Conservation (phyloP, 2,329 filamentous ascomycete genomes). For the Fusarium sp. region DNA sequence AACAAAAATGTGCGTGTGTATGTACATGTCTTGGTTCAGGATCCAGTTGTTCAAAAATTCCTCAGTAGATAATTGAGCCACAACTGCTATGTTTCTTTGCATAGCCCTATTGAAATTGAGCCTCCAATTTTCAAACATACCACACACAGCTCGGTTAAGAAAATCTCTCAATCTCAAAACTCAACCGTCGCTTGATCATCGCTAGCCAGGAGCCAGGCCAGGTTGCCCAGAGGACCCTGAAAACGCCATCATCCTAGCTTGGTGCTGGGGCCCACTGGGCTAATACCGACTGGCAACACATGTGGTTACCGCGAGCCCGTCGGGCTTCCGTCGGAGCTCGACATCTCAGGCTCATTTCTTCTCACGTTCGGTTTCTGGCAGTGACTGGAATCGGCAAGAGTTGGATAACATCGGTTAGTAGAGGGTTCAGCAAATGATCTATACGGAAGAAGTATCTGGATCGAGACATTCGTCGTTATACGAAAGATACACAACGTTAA, state of each 20-base stretch:
- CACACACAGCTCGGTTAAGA: slow-evolving; percentile 8
- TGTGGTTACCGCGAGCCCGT: slow-evolving; percentile 1
- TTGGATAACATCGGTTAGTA: no score
- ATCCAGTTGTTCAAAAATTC: neutral
- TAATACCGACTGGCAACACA: neutral
- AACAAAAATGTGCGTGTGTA: neutral
- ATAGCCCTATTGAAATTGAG: neutral
- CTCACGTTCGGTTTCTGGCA: no score
- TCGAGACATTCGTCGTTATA: no score
- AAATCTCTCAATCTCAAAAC: slow-evolving; percentile 35
- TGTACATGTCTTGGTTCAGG: neutral
- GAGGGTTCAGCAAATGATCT: no score
- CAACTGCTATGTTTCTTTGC: neutral
- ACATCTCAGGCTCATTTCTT: neutral
- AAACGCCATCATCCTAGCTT: slow-evolving; percentile 24
- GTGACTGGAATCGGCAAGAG: no score
- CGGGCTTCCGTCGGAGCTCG: slow-evolving; percentile 4
- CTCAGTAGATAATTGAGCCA: neutral
- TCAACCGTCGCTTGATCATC: slow-evolving; percentile 5
- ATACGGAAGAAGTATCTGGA: no score
- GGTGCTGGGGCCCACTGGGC: neutral
- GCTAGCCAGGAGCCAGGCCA: slow-evolving; percentile 7
- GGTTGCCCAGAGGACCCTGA: slow-evolving; percentile 26
- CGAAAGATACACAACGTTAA: no score
- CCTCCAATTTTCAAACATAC: neutral